phyloP scores from a whole-genome alignment of 495 filamentous ascomycete species.

The Trichoderma orchidacearum region DNA sequence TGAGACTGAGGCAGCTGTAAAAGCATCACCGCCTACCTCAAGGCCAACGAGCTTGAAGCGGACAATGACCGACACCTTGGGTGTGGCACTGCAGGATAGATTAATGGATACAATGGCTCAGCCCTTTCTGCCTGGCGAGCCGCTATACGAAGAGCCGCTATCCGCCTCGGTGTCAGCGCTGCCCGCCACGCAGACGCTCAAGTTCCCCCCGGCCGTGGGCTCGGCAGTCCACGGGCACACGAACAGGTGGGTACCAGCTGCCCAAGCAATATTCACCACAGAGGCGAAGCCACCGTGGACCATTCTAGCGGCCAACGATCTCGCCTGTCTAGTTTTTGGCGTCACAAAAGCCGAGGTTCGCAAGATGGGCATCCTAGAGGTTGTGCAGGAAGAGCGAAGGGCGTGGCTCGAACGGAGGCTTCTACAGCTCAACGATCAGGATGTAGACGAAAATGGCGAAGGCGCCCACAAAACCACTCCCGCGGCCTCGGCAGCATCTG shows the following conservation, averaged over 20 bases:
- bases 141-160: conserved; percentile 28
- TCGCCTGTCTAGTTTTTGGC: conserved; percentile 91
- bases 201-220: conserved; percentile 17
- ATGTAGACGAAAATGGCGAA: conserved; percentile 28
- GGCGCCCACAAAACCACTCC: conserved; percentile 24
- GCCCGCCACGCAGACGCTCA: conserved; percentile 17
- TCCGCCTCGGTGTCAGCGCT: conserved; percentile 23
- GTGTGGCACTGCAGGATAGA: conserved; percentile 60
- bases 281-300: conserved; percentile 83
- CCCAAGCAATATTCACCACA: conserved; percentile 94
- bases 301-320: conserved; percentile 90
- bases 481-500: conserved; percentile 32
- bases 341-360: conserved; percentile 88
- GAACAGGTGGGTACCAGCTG: conserved; percentile 78
- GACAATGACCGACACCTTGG: conserved; percentile 70
- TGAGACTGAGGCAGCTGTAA: conserved; percentile 37
- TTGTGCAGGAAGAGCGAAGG: conserved; percentile 75
- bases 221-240: conserved; percentile 63
- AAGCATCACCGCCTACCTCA: conserved; percentile 38
- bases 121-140: conserved; percentile 50
- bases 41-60: conserved; percentile 67
- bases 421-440: conserved; percentile 33
- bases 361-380: conserved; percentile 89
- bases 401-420: conserved; percentile 87
- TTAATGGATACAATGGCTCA: conserved; percentile 81